Base-by-base conservation (phyloP, 1,284 basidiomycete species). In the Porogramme epimiltina region DNA sequence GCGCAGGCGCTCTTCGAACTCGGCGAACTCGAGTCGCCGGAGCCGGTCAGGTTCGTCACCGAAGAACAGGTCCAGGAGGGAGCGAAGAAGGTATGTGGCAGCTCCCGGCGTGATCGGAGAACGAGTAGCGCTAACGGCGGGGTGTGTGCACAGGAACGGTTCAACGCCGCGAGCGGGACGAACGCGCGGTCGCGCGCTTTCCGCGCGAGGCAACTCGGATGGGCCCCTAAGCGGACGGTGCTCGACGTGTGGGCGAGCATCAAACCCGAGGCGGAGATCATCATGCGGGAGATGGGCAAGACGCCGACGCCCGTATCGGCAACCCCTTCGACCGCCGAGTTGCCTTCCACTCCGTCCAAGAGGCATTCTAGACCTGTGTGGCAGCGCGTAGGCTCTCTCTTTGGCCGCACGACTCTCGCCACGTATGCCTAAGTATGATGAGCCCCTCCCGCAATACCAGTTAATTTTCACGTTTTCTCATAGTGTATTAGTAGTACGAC, bases 121-220 rank as follows among this genome's bases (percentile, higher is more conserved):
- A 8, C 28, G 28, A 31, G n/a, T n/a, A n/a, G n/a, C 18, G 38
- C 24, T 5, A 9, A 38, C 16, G n/a, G 36, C 36, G 28, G 28
- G 13, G 6, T 6, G 6, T 31, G 28, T 9, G 6, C 19, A 38
- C n/a, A 38, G 36, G 36, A n/a, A 38, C 33, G 45, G 37, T 15
- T 28, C 24, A 28, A 18, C 19, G 19, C 24, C 19, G 47, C 39
- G 16, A 28, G 25, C 34, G 78, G 76, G 5, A 64, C 67, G 22
- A 79, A 79, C 64, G 72, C 71, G 19, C 68, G 77, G 24, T 71
- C 67, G 25, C 66, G 70, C 4, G 74, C 69, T 2, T 71, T 72
- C 31, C 67, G 72, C 39, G 66, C 67, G 18, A 67, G 72, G 46
- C 61, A 65, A 11, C 66, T 80, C 20, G 77, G 77, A 1, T 74